A percentile compares a stretch with the other conserved stretches of the same genome.
Evolutionary conservation across 768 basidiomycete genomes (phyloP).

Genomic region (Boletus tylopilopsis): DNA sequence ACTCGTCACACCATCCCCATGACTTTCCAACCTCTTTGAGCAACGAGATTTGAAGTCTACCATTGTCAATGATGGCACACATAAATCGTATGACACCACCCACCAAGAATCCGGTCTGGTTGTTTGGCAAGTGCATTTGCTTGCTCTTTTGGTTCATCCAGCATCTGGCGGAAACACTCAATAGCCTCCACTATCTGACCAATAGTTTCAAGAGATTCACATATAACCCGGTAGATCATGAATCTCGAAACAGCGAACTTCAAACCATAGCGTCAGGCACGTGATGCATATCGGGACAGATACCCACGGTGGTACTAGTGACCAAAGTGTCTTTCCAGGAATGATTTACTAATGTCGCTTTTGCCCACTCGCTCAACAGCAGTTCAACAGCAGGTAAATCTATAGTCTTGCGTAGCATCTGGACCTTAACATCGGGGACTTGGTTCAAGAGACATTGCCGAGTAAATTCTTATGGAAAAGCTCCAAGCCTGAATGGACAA

Average conservation of each 20-base stretch:
- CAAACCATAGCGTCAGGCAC: neutral
- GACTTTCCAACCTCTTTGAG: too few species aligned
- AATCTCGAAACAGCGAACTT: neutral
- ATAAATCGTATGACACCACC: too few species aligned
- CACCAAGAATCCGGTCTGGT: too few species aligned
- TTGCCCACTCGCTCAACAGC: neutral
- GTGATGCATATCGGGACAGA: neutral
- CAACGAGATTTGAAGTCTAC: too few species aligned
- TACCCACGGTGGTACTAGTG: neutral
- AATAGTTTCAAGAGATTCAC: neutral
- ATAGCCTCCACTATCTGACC: neutral
- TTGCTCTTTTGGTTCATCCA: too few species aligned
- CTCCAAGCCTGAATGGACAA: neutral
- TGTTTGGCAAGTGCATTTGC: too few species aligned
- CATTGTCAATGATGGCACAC: too few species aligned
- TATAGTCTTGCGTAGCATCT: neutral
- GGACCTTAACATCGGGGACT: neutral
- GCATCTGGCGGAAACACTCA: too few species aligned
- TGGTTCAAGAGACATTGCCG: neutral
- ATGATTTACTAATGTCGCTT: neutral
- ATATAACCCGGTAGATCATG: neutral
- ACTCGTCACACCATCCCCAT: too few species aligned
- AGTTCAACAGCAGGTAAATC: neutral
- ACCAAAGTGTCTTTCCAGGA: neutral
- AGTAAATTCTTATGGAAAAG: neutral